Evolutionary conservation across 1,139 yeast genomes (phyloP), one percentile per base, ranked within the genome.

Genomic region (Yamadazyma taylorii): DNA sequence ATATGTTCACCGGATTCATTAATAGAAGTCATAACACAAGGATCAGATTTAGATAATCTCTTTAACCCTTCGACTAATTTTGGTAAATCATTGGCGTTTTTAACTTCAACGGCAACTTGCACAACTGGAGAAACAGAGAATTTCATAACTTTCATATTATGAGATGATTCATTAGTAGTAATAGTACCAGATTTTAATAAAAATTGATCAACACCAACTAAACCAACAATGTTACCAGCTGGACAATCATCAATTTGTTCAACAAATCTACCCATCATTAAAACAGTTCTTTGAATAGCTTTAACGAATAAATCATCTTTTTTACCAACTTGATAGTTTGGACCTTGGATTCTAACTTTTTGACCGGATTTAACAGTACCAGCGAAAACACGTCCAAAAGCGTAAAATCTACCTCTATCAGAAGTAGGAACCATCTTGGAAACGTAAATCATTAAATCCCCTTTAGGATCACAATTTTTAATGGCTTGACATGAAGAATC

Each of bases 381-480:
- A 61, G 97, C 86, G 80, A 92, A 92, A 72, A 92, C 97, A 83
- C 98, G 94, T 75, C 98, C 98, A 79, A 92, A 92, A 68, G 98
- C 98, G 85, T 89, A 92, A 96, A 92, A 92, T 81, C 98, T 90
- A 84, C 98, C 98, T 83, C 90, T 92, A 76, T 92, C 98, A 61
- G 97, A 90, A 68, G 98, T 92, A 75, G 98, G 98, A 61, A 92
- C 97, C 98, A 92, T 92, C 96, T 92, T 92, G 77, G 98, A 92
- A 67, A 92, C 92, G 89, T 92, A 92, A 72, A 92, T 82, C 98
- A 92, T 92, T 69, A 92, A 86, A 69, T 92, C 97, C 60, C 95
- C 96, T 66, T 75, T 85, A 67, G 98, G 97, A 79, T 92, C 97
- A 85, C 98, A 92, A 84, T 85, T 85, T 79, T 83, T 88, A 78